These are phyloP conservation scores for Phyllosticta citribraziliensis DNA, from an alignment of 2,329 filamentous ascomycete genomes.

Conservation along the genomic window DNA sequence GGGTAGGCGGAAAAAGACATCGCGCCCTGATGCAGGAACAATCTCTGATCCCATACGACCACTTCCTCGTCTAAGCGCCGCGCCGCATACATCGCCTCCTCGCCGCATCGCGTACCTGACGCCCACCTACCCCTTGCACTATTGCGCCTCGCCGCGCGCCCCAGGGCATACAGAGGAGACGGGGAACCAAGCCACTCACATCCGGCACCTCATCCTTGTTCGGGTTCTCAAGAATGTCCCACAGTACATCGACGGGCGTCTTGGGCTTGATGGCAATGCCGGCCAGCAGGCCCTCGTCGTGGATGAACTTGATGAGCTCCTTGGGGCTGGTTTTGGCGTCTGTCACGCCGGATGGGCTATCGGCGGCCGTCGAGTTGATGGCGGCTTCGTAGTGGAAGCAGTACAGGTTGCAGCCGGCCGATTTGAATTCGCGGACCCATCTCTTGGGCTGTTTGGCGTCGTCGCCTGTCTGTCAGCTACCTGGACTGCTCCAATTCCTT, in stretches of 20 bases:
- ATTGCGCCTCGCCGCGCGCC: background rate
- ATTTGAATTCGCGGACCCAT: constrained; percentile 93
- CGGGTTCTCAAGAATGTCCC: constrained; percentile 70
- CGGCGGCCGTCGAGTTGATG: constrained; percentile 69
- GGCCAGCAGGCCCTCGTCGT: constrained; percentile 76
- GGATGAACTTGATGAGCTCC: constrained; percentile 83
- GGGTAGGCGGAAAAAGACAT: background rate
- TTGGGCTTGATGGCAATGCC: constrained; percentile 94
- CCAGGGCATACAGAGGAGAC: background rate
- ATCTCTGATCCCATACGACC: background rate
- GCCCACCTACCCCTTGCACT: background rate
- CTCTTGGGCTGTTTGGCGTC: constrained; percentile 64
- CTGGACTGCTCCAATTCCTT: background rate
- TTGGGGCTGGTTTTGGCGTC: constrained; percentile 69
- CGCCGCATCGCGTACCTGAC: background rate
- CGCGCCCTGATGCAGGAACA: background rate
- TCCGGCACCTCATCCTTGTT: constrained; percentile 73
- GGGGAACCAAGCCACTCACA: constrained; percentile 46
- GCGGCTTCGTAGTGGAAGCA: constrained; percentile 99
- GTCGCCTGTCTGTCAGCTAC: background rate
- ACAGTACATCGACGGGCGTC: constrained; percentile 83
- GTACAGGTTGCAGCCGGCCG: constrained; percentile 94
- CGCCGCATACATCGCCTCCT: background rate
- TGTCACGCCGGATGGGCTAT: constrained; percentile 59
- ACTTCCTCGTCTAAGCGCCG: background rate